Conservation (phyloP, 2,329 filamentous ascomycete genomes). For the Onygenales sp. region DNA sequence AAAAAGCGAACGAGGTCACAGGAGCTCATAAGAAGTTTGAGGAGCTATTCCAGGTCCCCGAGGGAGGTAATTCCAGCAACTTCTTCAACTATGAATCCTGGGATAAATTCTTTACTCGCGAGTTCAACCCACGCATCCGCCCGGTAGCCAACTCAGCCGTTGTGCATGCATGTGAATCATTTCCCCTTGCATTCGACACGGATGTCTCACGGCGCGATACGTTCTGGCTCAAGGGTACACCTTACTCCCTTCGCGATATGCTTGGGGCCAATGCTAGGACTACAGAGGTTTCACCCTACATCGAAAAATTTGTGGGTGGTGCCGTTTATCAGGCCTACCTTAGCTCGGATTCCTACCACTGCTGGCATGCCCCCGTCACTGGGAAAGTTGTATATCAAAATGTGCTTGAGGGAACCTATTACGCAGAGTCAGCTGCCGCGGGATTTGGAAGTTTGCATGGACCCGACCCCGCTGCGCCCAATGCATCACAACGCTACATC, state of each 20-base stretch:
- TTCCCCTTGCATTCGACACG: slow-evolving; percentile 43
- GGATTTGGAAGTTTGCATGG: slow-evolving; percentile 30
- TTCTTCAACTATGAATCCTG: slow-evolving; percentile 51
- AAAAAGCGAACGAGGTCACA: not conserved
- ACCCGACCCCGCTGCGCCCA: slow-evolving; percentile 15
- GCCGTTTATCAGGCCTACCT: slow-evolving; percentile 65
- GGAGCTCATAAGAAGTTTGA: not conserved
- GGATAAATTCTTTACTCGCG: slow-evolving; percentile 61
- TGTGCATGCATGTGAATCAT: slow-evolving; percentile 57
- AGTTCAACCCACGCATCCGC: slow-evolving; percentile 44
- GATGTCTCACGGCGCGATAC: slow-evolving; percentile 47
- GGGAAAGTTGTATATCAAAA: slow-evolving; percentile 52
- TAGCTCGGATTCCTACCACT: slow-evolving; percentile 58
- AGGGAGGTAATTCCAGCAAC: not conserved
- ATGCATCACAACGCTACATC: slow-evolving; percentile 55
- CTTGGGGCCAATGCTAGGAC: slow-evolving; percentile 45
- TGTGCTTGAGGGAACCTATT: slow-evolving; percentile 57
- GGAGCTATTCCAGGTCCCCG: not conserved
- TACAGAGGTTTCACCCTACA: slow-evolving; percentile 36
- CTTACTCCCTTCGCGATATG: slow-evolving; percentile 58
- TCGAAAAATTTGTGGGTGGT: slow-evolving; percentile 37
- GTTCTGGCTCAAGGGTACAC: slow-evolving; percentile 63
- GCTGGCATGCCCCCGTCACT: slow-evolving; percentile 61
- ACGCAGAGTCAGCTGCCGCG: slow-evolving; percentile 50
- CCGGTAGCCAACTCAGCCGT: slow-evolving; percentile 50